A percentile compares a stretch with the other conserved stretches of the same genome.
phyloP scores from a whole-genome alignment of 495 filamentous ascomycete species.

The Aspergillus hancockii region DNA sequence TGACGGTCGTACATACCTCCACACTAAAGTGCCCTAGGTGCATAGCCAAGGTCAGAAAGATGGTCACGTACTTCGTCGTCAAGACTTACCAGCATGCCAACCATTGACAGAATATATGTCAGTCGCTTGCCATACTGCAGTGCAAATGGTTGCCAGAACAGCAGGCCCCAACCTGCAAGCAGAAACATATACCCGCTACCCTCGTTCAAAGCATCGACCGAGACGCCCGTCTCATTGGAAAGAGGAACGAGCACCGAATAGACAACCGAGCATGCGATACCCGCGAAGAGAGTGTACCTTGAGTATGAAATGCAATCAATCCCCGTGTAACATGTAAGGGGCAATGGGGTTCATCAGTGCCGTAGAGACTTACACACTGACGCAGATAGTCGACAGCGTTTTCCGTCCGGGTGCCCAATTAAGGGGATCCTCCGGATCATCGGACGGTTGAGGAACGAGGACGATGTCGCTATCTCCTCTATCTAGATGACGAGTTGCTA shows the following conservation, averaged over 20 bases:
- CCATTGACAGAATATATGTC: constrained; percentile 58
- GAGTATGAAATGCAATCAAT: neutral
- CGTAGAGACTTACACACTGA: constrained; percentile 37
- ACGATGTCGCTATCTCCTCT: constrained; percentile 51
- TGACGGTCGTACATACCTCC: constrained; percentile 36
- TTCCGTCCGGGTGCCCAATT: constrained; percentile 62
- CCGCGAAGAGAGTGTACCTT: constrained; percentile 61
- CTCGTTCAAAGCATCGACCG: constrained; percentile 53
- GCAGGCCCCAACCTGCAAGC: constrained; percentile 61
- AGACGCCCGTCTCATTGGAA: constrained; percentile 54
- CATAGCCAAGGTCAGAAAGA: neutral
- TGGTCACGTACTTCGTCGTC: neutral
- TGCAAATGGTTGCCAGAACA: constrained; percentile 71
- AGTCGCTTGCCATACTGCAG: constrained; percentile 68
- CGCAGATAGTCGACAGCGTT: constrained; percentile 50
- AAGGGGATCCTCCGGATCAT: constrained; percentile 61
- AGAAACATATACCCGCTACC: constrained; percentile 68
- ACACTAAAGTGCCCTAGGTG: constrained; percentile 35
- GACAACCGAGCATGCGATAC: constrained; percentile 59
- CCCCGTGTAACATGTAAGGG: neutral
- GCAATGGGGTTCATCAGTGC: neutral
- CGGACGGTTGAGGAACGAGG: constrained; percentile 58
- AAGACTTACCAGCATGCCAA: constrained; percentile 49
- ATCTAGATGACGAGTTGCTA: constrained; percentile 44
- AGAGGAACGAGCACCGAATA: constrained; percentile 64